Conservation (phyloP, 768 basidiomycete genomes). For the Suillus cothurnatus region DNA sequence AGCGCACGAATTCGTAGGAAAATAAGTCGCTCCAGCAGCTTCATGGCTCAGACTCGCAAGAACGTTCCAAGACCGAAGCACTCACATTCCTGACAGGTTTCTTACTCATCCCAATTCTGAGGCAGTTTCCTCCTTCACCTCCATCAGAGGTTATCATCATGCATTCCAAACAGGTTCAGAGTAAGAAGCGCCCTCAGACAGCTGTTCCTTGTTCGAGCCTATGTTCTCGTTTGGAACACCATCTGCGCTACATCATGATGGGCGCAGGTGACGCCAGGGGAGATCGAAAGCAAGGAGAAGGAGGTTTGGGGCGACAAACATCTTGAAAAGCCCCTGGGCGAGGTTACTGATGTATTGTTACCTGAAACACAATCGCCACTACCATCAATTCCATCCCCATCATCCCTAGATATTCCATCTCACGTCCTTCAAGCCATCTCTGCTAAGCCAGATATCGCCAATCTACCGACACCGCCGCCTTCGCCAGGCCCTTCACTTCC, state of each 20-base stretch:
- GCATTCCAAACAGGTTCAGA: conserved; percentile 43
- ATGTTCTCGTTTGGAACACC: conserved; percentile 69
- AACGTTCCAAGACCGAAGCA: too few relatives aligned
- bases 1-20: too few relatives aligned
- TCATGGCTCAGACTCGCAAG: too few relatives aligned
- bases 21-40: too few relatives aligned
- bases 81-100: too few relatives aligned
- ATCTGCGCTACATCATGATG: conserved; percentile 66
- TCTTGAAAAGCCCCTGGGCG: conserved; percentile 11
- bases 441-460: conserved; percentile 16
- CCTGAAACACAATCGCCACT: conserved; percentile 21
- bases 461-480: conserved; percentile 29
- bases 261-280: conserved; percentile 42
- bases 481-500: too few relatives aligned
- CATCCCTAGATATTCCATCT: conserved; percentile 21
- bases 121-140: conserved; percentile 27
- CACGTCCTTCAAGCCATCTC: conserved; percentile 13
- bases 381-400: conserved; percentile 31
- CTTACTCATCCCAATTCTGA: too few relatives aligned
- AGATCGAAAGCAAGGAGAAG: conserved; percentile 22
- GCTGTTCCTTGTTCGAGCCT: conserved; percentile 71
- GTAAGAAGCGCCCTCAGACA: conserved; percentile 48
- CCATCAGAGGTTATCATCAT: conserved; percentile 34
- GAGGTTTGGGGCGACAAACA: conserved; percentile 10
- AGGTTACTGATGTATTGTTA: conserved; percentile 21